These are phyloP conservation scores for Rubroshorea leprosula DNA, from an alignment of 345 rosid species.

Conservation along the genomic window DNA sequence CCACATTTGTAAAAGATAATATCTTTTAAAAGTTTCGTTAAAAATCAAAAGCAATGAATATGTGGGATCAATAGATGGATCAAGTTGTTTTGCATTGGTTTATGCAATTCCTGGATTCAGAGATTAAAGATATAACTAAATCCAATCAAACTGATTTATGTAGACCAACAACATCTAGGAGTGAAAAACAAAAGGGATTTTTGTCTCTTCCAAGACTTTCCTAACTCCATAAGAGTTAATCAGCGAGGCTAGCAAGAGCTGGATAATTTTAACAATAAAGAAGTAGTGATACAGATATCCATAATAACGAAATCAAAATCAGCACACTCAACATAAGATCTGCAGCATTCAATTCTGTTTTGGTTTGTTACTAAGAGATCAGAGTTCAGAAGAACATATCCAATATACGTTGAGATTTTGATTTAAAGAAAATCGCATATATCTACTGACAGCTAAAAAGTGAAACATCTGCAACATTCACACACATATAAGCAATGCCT, in stretches of 20 bases:
- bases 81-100: too few species aligned
- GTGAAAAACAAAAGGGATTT: not conserved
- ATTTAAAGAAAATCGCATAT: too few species aligned
- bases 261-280: not conserved
- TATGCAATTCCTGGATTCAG: too few species aligned
- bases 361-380: too few species aligned
- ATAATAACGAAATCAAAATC: not conserved
- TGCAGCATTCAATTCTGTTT: not conserved
- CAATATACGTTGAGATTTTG: not conserved
- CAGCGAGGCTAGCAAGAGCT: not conserved
- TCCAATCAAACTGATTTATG: not conserved
- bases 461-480: not conserved
- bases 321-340: not conserved
- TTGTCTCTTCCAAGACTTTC: not conserved
- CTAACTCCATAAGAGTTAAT: not conserved
- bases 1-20: not conserved
- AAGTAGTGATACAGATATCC: not conserved
- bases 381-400: not conserved
- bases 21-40: not conserved
- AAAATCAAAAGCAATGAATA: not conserved
- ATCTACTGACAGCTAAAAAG: too few species aligned
- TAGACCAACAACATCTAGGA: not conserved
- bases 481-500: not conserved
- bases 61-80: too few species aligned
- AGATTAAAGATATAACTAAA: not conserved